phyloP scores from a whole-genome alignment of 805 yeast genomes.

The Sungouiozyma ichnusensis region DNA sequence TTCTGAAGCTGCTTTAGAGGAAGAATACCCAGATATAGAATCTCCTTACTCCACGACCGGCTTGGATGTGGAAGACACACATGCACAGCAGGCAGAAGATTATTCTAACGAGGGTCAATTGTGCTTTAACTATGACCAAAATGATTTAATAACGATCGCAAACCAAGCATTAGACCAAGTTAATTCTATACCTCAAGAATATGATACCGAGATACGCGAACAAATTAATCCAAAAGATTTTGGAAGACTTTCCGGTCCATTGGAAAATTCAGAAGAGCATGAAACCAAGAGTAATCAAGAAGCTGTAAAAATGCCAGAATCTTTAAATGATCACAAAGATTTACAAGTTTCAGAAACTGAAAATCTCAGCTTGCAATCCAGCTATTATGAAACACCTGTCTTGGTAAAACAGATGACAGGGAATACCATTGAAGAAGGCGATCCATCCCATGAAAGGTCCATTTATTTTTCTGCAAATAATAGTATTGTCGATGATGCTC shows the following conservation, averaged over 20 bases:
- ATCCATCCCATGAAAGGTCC: conserved; percentile 6
- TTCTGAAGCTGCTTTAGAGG: not conserved
- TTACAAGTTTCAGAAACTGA: not conserved
- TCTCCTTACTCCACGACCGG: too few relatives aligned
- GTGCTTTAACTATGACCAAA: not conserved
- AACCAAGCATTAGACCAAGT: conserved; percentile 1
- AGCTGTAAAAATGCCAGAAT: too few relatives aligned
- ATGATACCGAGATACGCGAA: not conserved
- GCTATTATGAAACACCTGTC: not conserved
- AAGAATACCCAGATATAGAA: not conserved
- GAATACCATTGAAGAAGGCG: not conserved
- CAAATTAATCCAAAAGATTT: not conserved
- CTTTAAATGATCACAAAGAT: too few relatives aligned
- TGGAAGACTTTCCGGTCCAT: not conserved
- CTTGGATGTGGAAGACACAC: not conserved
- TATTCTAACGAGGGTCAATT: not conserved
- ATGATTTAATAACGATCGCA: conserved; percentile 1
- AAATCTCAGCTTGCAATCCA: not conserved
- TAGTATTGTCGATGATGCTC: not conserved
- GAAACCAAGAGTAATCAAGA: too few relatives aligned
- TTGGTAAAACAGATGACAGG: not conserved
- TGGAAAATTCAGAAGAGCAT: not conserved
- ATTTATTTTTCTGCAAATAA: conserved; percentile 13
- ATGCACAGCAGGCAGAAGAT: not conserved
- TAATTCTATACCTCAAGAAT: not conserved